Base-by-base conservation (phyloP, 2,329 filamentous ascomycete genomes). In the Cladosporium sp. region DNA sequence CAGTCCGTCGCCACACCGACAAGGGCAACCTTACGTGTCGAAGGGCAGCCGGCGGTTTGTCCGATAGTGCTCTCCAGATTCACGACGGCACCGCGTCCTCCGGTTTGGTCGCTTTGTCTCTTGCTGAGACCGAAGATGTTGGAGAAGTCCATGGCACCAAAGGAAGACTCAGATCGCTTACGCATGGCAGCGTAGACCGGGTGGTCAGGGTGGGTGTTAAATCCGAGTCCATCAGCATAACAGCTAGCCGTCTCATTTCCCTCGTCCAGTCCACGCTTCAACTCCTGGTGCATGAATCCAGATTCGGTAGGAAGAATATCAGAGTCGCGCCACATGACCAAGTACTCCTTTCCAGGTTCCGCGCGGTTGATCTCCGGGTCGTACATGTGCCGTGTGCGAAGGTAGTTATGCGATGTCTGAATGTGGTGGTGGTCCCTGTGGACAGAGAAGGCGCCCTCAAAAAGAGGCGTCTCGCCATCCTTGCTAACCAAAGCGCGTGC, bases 1-100 rank as follows among this genome's bases (percentile, higher is more conserved):
- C 93, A 98, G 69, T 98, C 93, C 0, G 90, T 93, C 8, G 90
- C 93, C 35, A 97, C 83, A 28, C 93, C 93, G 19, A 98, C 82
- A 38, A 97, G 77, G 1, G 93, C 93, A 14, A 98, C 89, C 70
- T 87, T 95, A 60, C 90, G 83, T n/a, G 89, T 92, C 1, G 79
- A 84, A 5, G 92, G 92, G 67, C 93, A 98, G 48, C 93, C 93
- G n/a, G 73, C 67, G 0, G 86, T 87, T 54, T 81, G 85, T 44
- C 93, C 93, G 65, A 98, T 95, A 22, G 82, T 89, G 33, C 74
- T 79, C 33, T 80, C 76, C 60, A 97, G 74, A 66, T 96, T 93
- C 55, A 91, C 83, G 59, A 86, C 86, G 18, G 85, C 88, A 49
- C 86, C 83, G 64, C 90, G 91, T 54, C 89, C 87, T 4, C 81